Conservation (phyloP, 176 grass and related monocot species). For the Aegilops longissima region DNA sequence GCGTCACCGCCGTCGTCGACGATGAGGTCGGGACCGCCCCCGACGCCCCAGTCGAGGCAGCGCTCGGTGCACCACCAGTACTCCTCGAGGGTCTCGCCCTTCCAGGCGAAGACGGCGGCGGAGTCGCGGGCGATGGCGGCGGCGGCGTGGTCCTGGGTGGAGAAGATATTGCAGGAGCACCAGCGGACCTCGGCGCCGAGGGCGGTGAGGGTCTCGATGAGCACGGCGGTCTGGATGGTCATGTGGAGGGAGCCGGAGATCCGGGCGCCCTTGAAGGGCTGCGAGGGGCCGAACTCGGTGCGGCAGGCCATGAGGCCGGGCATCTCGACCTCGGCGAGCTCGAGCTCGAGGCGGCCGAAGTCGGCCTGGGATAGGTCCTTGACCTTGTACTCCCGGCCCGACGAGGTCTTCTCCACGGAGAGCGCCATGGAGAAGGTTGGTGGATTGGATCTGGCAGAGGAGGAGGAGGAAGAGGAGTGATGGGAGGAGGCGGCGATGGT, state of each 20-base stretch:
- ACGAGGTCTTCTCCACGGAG: slow-evolving; percentile 84
- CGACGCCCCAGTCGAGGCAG: slow-evolving; percentile 84
- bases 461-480: background rate
- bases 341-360: slow-evolving; percentile 91
- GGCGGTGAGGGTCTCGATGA: slow-evolving; percentile 95
- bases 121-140: slow-evolving; percentile 93
- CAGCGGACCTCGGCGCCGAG: slow-evolving; percentile 91
- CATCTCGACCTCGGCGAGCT: slow-evolving; percentile 97
- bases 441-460: slow-evolving; percentile 28
- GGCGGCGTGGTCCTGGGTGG: slow-evolving; percentile 98
- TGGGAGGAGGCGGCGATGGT: slow-evolving; percentile 16
- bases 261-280: slow-evolving; percentile 74
- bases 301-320: slow-evolving; percentile 92
- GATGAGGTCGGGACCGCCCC: slow-evolving; percentile 85
- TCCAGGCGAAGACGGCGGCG: slow-evolving; percentile 89
- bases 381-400: slow-evolving; percentile 88
- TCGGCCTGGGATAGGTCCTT: slow-evolving; percentile 95
- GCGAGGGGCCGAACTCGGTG: slow-evolving; percentile 70
- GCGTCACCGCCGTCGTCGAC: slow-evolving; percentile 93
- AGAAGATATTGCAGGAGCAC: slow-evolving; percentile 99
- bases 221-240: slow-evolving; percentile 96
- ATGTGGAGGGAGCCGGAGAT: slow-evolving; percentile 98
- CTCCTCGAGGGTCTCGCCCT: slow-evolving; percentile 93
- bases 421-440: slow-evolving; percentile 54
- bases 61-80: slow-evolving; percentile 99